Base-by-base conservation (phyloP, 768 basidiomycete species). In the Clitopilus passeckerianus region DNA sequence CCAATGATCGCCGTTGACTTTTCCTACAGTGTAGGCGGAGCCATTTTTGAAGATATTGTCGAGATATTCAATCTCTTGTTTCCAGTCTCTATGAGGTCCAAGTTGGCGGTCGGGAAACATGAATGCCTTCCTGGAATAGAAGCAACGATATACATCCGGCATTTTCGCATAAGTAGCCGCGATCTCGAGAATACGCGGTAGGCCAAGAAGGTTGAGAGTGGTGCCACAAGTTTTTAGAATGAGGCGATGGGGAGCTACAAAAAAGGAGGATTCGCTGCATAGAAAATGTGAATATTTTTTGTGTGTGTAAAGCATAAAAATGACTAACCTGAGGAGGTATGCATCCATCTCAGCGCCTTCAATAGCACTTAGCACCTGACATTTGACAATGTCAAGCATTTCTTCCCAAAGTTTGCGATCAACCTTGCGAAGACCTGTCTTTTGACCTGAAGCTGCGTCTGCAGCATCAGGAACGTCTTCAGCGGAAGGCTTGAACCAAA, bases 211-310 rank as follows among this genome's bases (percentile, higher is more conserved):
- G 75, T 98, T 98, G 61, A 98, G 87, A 5, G 97, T 99, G 3
- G 97, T 99, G 23, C 97, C 97, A 72, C 97, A 99, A 12, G 97
- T 99, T 76, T 99, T 99, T 69, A 99, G 86, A 67, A 99, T 98
- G 61, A 99, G 82, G 59, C 94, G 89, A 75, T 99, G 95, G 1
- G 96, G 86, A 37, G 90, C 93, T 57, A 99, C 87, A 68, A 99
- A 96, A 58, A 99, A 80, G 35, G 95, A 98, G 0, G 96, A 98
- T 82, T 98, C 97, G 77, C 97, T 98, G 63, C 60, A 57, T 20
- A 54, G 46, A 52, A 16, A 15, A 44, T 34, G 58, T 59, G 33
- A 50, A 35, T 34, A 18, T 54, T 62, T 55, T 44, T 61, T 65
- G 22, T 16, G 55, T 56, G 46, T 15, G 12, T 43, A 64, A 33